These are phyloP conservation scores for Corchorus olitorius DNA, from an alignment of 345 rosid species.

Conservation along the genomic window DNA sequence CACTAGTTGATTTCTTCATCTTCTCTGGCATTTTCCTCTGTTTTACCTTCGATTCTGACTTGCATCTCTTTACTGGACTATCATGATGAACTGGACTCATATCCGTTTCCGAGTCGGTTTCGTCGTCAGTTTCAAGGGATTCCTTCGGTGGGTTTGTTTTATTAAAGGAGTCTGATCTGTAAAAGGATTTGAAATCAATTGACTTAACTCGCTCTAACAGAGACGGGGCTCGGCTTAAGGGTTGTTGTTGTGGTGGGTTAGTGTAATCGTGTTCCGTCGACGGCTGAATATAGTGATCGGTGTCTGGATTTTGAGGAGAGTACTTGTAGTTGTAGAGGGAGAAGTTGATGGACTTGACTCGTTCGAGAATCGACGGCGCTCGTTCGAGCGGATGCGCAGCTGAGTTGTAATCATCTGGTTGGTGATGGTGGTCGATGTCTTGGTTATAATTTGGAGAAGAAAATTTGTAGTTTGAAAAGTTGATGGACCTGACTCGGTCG, in stretches of 20 bases:
- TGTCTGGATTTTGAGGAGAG: constrained; percentile 30
- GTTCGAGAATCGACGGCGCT: constrained; percentile 57
- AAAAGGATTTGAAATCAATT: constrained; percentile 19
- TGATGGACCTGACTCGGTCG: constrained; percentile 51
- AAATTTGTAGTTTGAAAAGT: constrained; percentile 41
- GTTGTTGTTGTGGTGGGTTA: background rate
- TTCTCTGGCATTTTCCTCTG: constrained; percentile 28
- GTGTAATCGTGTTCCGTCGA: background rate
- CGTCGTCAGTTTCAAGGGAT: background rate
- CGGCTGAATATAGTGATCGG: background rate
- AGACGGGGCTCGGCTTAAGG: constrained; percentile 21
- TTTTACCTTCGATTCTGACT: constrained; percentile 38
- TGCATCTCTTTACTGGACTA: constrained; percentile 38
- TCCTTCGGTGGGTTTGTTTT: constrained; percentile 4
- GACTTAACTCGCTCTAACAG: constrained; percentile 23
- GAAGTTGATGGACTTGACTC: constrained; percentile 62
- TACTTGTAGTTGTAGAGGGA: constrained; percentile 43
- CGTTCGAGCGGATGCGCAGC: constrained; percentile 34
- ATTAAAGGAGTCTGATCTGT: constrained; percentile 10
- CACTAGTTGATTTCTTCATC: constrained; percentile 79
- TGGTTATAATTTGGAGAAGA: constrained; percentile 22
- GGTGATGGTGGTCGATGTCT: constrained; percentile 18
- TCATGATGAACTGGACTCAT: background rate
- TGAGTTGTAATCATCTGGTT: background rate
- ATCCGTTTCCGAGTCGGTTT: constrained; percentile 18